Conservation (phyloP, 31 red algal genomes). For the Asparagopsis taxiformis region DNA sequence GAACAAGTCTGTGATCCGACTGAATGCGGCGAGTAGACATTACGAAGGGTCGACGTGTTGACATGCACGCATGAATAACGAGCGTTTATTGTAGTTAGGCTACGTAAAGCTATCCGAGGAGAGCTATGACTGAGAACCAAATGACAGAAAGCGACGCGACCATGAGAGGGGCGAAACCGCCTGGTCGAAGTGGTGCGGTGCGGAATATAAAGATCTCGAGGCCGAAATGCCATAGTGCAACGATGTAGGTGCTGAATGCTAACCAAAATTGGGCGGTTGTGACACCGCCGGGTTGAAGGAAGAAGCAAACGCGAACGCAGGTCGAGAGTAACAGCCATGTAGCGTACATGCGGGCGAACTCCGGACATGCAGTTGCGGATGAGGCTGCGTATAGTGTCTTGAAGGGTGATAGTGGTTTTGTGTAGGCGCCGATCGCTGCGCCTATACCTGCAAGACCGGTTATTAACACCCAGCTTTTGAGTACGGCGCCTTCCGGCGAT, state of each 20-base stretch:
- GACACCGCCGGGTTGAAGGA: conserved; percentile 18
- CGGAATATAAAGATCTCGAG: conserved; percentile 68
- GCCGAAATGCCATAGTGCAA: conserved; percentile 67
- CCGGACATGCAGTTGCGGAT: conserved; percentile 14
- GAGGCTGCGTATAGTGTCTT: conserved; percentile 42
- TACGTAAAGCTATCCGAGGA: too few relatives aligned
- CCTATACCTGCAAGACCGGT: conserved; percentile 51
- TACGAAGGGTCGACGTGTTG: too few relatives aligned
- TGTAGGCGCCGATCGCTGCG: conserved; percentile 44
- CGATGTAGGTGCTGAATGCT: conserved; percentile 42
- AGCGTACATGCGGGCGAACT: conserved; percentile 71
- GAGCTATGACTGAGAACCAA: conserved; percentile 34
- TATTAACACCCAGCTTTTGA: conserved; percentile 48
- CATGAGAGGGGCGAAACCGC: conserved; percentile 50
- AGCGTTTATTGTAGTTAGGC: too few relatives aligned
- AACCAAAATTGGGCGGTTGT: conserved; percentile 39
- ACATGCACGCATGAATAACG: too few relatives aligned
- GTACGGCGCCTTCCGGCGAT: background rate
- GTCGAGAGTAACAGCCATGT: conserved; percentile 65
- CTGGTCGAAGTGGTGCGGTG: conserved; percentile 52
- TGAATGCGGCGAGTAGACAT: conserved; percentile 87
- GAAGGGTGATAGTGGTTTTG: conserved; percentile 52
- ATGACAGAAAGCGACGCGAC: conserved; percentile 47
- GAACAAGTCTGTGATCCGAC: conserved; percentile 74
- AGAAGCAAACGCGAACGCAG: conserved; percentile 41